Evolutionary conservation across 768 basidiomycete species (phyloP), one percentile per base, ranked within the genome.

Genomic region (Termitomyces sp.): DNA sequence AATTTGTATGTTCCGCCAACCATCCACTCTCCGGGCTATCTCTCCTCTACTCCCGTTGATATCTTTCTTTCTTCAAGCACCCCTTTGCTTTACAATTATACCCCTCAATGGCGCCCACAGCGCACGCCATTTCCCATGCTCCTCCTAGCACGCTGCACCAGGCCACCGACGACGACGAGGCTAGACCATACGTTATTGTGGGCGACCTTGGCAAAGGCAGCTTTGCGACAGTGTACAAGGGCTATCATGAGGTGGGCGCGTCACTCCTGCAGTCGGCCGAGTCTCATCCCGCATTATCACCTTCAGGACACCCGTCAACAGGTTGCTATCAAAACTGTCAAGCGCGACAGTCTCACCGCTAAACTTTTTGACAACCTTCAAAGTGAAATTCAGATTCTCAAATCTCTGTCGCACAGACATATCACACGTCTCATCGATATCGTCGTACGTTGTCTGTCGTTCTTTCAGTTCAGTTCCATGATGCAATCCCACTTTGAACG

Each of bases 301-400:
- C 20, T 4, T n/a, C 72, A 96, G 92, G 88, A 91, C 92, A 47
- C 46, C 25, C 46, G 25, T 0, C 46, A 47, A 25, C 46, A 47
- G 46, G 46, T 47, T 25, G 46, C 46, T 88, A 89, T 99, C 77
- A 99, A 99, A 81, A 92, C 94, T 8, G 93, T 99, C 58, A 88
- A 91, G 61, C 86, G 89, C 56, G 86, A 90, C 69, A 92, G 88
- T 66, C 84, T 99, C 42, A 94, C 89, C 40, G 80, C 91, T 14
- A 99, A 98, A 76, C 84, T 98, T 17, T 87, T 98, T 60, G 96
- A 98, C 77, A 98, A 98, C 71, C 85, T 98, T n/a, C 94, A 97
- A 72, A 92, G 91, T 67, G 97, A 99, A 81, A 98, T 98, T 61
- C 88, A 94, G 64, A 98, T 99, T 64, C 85, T 98, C 68, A 98